A percentile compares a stretch with the other conserved stretches of the same genome.
These are phyloP conservation scores for Ganoderma multipileum DNA, from an alignment of 1,284 basidiomycete species.

Conservation along the genomic window DNA sequence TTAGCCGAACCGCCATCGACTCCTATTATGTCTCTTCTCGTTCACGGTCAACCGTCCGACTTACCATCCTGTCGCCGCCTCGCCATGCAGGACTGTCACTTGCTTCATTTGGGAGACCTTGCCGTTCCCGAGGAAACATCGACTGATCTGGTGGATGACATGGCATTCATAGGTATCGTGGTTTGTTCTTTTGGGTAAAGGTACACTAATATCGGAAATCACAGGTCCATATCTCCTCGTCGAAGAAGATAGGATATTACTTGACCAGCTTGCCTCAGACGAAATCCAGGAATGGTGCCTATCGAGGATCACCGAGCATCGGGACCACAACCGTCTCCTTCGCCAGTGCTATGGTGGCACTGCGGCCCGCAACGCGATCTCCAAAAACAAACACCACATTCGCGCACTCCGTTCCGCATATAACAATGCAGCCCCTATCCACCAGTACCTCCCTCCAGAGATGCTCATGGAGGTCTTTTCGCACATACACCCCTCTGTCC, in stretches of 20 bases:
- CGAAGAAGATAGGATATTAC: neutral
- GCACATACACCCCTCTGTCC: neutral
- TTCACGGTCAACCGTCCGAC: too few species aligned
- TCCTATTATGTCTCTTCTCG: too few species aligned
- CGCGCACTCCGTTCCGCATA: constrained; percentile 3
- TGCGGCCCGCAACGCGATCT: neutral
- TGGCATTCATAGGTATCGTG: neutral
- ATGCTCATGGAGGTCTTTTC: constrained; percentile 7
- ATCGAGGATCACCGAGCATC: neutral
- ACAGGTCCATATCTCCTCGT: neutral
- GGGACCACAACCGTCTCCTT: neutral
- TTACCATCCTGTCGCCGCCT: too few species aligned
- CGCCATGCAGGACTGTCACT: neutral
- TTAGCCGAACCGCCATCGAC: too few species aligned
- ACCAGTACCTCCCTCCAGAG: constrained; percentile 3
- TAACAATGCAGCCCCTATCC: neutral
- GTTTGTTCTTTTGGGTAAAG: neutral
- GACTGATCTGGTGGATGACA: neutral
- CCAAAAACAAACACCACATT: neutral
- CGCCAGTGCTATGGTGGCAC: neutral
- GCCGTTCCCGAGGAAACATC: neutral
- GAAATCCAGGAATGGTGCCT: neutral
- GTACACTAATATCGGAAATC: neutral
- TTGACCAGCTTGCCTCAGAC: neutral
- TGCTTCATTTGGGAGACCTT: neutral